These are phyloP conservation scores for Colletotrichum tropicale DNA, from an alignment of 2,329 filamentous ascomycete genomes.

Conservation along the genomic window DNA sequence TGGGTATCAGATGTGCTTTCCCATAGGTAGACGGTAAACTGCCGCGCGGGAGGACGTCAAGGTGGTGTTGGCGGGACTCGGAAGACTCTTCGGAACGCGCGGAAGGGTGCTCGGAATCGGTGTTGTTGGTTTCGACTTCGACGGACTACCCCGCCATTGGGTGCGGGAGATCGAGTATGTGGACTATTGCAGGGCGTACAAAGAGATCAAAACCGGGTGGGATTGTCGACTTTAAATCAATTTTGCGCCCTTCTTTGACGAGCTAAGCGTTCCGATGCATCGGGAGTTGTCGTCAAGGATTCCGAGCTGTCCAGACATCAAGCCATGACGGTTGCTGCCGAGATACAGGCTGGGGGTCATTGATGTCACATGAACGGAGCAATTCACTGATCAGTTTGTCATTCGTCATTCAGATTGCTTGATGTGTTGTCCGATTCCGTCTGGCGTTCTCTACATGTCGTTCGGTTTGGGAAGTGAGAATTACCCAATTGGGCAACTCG, in stretches of 20 bases:
- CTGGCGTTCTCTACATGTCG: accelerated
- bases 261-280: neutral
- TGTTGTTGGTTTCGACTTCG: neutral
- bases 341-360: neutral
- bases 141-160: neutral
- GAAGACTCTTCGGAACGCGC: neutral
- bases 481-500: neutral
- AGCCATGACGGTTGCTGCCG: accelerated
- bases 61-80: neutral
- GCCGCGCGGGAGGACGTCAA: neutral
- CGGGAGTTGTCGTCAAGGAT: neutral
- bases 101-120: neutral
- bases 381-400: accelerated
- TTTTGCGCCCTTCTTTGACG: neutral
- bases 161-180: neutral
- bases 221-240: neutral
- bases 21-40: neutral
- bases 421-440: accelerated
- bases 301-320: neutral
- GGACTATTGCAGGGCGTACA: neutral
- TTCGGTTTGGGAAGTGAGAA: neutral
- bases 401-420: neutral
- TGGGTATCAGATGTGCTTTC: neutral
- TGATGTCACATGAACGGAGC: neutral
- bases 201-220: neutral